These are phyloP conservation scores for Amanita thiersii DNA, from an alignment of 768 basidiomycete genomes.

Conservation along the genomic window DNA sequence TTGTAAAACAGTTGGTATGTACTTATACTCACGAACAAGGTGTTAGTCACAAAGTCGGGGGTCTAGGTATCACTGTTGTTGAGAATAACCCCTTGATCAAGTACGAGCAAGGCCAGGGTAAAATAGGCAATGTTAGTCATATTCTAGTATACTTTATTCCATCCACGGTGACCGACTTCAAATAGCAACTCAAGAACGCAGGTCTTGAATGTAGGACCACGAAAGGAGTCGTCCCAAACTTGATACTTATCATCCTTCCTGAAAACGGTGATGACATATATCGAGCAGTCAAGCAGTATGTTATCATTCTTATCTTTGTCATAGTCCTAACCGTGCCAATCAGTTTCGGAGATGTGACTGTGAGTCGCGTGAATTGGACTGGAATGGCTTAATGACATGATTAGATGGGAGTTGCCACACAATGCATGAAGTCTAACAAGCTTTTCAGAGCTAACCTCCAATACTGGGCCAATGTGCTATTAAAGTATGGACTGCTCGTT, in stretches of 20 bases:
- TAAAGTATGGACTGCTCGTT: constrained; percentile 47
- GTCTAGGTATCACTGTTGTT: constrained; percentile 48
- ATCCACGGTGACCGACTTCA: constrained; percentile 22
- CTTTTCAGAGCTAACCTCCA: constrained; percentile 60
- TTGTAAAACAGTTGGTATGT: constrained; percentile 53
- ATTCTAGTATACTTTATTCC: neutral
- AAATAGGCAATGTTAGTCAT: constrained; percentile 28
- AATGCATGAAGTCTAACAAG: constrained; percentile 64
- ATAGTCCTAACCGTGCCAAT: neutral
- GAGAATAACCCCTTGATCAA: constrained; percentile 36
- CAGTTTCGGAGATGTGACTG: constrained; percentile 57
- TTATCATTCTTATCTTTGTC: constrained; percentile 10
- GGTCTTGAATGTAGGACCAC: constrained; percentile 37
- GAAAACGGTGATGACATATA: constrained; percentile 71
- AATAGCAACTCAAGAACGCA: constrained; percentile 38
- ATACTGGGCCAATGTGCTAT: constrained; percentile 74
- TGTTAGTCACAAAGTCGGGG: constrained; percentile 28
- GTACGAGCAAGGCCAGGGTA: constrained; percentile 53
- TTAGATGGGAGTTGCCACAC: constrained; percentile 71
- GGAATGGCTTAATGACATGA: neutral
- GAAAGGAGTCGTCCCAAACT: constrained; percentile 34
- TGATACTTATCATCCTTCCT: constrained; percentile 66
- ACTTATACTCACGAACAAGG: constrained; percentile 16
- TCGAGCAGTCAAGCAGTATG: constrained; percentile 71
- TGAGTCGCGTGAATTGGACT: constrained; percentile 11